These are phyloP conservation scores for Delitschia confertaspora DNA, from an alignment of 495 filamentous ascomycete genomes.

Conservation along the genomic window DNA sequence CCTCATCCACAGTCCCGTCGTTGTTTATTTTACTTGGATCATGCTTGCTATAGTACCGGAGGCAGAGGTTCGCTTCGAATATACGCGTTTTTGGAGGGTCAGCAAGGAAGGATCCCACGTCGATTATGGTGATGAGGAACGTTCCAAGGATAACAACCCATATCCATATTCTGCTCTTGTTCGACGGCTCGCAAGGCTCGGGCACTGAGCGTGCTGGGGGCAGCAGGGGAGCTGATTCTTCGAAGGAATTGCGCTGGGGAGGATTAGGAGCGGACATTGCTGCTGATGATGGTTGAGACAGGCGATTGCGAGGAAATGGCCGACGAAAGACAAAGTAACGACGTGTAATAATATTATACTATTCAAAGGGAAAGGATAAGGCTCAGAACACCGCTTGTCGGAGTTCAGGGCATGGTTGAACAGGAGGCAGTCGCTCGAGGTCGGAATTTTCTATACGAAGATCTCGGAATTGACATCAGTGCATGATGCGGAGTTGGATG, in stretches of 20 bases:
- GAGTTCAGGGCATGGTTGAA: no score
- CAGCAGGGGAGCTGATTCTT: constrained; percentile 19
- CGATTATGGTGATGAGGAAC: constrained; percentile 16
- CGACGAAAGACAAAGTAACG: no score
- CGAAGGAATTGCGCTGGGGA: constrained; percentile 2
- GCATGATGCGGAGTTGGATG: no score
- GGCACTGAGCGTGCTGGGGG: neutral
- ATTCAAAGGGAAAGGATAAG: no score
- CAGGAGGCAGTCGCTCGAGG: no score
- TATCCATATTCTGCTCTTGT: constrained; percentile 24
- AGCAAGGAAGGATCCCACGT: constrained; percentile 17
- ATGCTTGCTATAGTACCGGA: constrained; percentile 19
- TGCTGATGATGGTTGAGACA: no score
- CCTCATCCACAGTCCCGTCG: constrained; percentile 17
- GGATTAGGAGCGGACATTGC: no score
- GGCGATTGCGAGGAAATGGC: no score
- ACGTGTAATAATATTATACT: no score
- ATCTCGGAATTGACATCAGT: no score
- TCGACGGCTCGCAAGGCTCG: neutral
- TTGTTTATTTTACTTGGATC: constrained; percentile 20
- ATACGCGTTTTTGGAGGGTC: constrained; percentile 21
- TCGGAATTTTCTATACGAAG: no score
- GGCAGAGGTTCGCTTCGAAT: constrained; percentile 23
- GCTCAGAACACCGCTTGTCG: no score
- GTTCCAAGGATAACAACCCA: constrained; percentile 11